Percentiles rank a stretch among this genome's conserved stretches.
Evolutionary conservation across 1,284 basidiomycete species (phyloP).

Genomic region (Puccinia sorghi): DNA sequence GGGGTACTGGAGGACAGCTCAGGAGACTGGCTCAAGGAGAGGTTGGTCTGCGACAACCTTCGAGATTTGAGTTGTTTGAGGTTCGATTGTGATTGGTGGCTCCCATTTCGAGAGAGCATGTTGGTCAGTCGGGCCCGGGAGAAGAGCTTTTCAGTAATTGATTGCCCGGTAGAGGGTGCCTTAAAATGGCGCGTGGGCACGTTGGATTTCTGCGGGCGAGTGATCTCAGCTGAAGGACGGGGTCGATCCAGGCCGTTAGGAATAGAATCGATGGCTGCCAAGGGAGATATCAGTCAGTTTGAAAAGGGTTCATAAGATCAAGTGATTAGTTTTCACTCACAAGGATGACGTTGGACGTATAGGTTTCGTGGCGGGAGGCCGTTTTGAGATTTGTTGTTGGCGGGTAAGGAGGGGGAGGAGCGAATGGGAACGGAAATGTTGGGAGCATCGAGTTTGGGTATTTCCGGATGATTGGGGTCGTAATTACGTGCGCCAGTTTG

Average conservation of each 20-base stretch:
- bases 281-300: slow-evolving; percentile 6
- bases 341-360: slow-evolving; percentile 40
- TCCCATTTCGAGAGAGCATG: slow-evolving; percentile 24
- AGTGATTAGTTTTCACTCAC: slow-evolving; percentile 14
- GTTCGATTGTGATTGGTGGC: background rate
- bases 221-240: background rate
- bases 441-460: slow-evolving; percentile 40
- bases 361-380: slow-evolving; percentile 29
- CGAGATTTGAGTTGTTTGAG: background rate
- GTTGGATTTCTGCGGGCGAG: background rate
- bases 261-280: slow-evolving; percentile 3
- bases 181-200: slow-evolving; percentile 13
- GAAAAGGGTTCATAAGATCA: background rate
- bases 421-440: slow-evolving; percentile 44
- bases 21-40: background rate
- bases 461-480: slow-evolving; percentile 32
- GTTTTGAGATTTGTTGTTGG: background rate
- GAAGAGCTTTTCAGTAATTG: slow-evolving; percentile 38
- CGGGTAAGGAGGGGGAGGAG: background rate
- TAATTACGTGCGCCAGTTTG: background rate
- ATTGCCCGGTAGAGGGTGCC: slow-evolving; percentile 4
- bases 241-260: no score
- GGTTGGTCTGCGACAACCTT: slow-evolving; percentile 19
- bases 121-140: slow-evolving; percentile 22
- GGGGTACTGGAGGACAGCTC: background rate